phyloP scores from a whole-genome alignment of 2,329 filamentous ascomycete genomes.

The Metarhizium humberi region DNA sequence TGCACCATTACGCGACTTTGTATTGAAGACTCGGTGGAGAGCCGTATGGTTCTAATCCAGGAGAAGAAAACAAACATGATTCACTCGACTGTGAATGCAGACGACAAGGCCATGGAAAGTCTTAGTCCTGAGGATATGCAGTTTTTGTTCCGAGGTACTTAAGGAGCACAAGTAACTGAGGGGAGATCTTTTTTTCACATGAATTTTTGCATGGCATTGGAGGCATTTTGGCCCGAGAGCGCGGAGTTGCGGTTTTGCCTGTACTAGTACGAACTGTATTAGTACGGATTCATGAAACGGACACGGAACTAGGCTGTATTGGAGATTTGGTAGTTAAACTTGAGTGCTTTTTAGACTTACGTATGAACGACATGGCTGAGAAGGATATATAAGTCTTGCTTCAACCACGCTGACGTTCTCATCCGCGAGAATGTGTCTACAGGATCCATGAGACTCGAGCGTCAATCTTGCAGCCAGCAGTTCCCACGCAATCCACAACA shows the following conservation, averaged over 20 bases:
- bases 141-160: constrained; percentile 76
- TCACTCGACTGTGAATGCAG: constrained; percentile 89
- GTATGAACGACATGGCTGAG: neutral
- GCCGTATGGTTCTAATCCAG: constrained; percentile 87
- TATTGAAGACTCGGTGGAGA: constrained; percentile 96
- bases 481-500: no score
- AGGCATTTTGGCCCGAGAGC: neutral
- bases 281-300: neutral
- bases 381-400: neutral
- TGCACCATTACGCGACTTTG: constrained; percentile 91
- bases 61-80: constrained; percentile 99
- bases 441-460: no score
- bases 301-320: neutral
- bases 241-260: neutral
- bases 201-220: neutral
- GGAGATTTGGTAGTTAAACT: neutral
- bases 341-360: neutral
- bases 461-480: no score
- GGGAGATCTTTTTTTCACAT: neutral
- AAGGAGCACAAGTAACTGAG: neutral
- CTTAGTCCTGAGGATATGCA: constrained; percentile 87
- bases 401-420: no score
- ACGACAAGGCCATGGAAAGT: constrained; percentile 83
- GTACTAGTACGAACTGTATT: neutral
- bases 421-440: no score